These are phyloP conservation scores for Alternaria tenuissima DNA, from an alignment of 2,329 filamentous ascomycete genomes.

Conservation along the genomic window DNA sequence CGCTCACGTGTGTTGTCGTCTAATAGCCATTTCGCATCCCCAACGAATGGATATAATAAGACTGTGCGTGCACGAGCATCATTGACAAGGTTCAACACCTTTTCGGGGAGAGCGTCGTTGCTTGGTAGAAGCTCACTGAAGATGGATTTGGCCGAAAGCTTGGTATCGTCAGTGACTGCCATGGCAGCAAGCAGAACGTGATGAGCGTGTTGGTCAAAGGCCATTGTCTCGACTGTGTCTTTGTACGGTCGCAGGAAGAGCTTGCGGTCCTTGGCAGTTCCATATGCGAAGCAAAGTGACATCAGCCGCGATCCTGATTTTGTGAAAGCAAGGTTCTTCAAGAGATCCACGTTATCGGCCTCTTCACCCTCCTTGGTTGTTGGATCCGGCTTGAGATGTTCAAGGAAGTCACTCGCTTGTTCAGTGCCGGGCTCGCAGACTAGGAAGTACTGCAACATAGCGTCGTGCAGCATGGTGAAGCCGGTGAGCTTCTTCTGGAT, in stretches of 20 bases:
- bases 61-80: constrained; percentile 71
- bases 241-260: constrained; percentile 88
- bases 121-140: constrained; percentile 80
- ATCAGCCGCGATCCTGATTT: constrained; percentile 84
- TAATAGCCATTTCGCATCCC: constrained; percentile 69
- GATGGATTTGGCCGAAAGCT: constrained; percentile 83
- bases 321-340: constrained; percentile 97
- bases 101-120: constrained; percentile 64
- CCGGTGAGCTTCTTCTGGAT: constrained; percentile 96
- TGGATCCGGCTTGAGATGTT: constrained; percentile 90
- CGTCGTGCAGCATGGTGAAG: constrained; percentile 97
- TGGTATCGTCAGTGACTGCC: constrained; percentile 94
- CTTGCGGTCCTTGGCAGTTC: constrained; percentile 91
- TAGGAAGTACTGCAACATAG: constrained; percentile 95
- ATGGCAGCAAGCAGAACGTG: constrained; percentile 83
- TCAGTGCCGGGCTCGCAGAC: constrained; percentile 78
- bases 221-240: constrained; percentile 85
- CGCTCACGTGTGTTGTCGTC: constrained; percentile 70
- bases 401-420: constrained; percentile 86
- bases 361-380: constrained; percentile 66
- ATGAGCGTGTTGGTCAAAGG: constrained; percentile 80
- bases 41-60: constrained; percentile 82
- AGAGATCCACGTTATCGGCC: constrained; percentile 66
- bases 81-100: constrained; percentile 70
- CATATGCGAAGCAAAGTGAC: constrained; percentile 82